A percentile compares a stretch with the other conserved stretches of the same genome.
Conservation (phyloP, 2,329 filamentous ascomycete genomes). For the Chaetothyriales sp. region DNA sequence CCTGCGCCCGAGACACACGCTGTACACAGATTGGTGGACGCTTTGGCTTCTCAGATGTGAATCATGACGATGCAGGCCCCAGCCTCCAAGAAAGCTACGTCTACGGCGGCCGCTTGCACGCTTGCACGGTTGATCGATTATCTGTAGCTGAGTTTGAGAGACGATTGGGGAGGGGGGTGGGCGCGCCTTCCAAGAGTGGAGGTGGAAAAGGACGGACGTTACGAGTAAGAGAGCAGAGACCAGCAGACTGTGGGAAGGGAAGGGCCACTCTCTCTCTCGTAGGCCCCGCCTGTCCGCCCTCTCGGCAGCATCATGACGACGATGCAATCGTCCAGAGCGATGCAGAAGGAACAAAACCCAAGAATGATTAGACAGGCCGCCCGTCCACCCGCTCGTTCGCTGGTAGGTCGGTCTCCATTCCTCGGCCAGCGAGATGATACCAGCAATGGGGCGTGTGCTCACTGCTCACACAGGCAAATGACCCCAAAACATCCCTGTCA, state of each 20-base stretch:
- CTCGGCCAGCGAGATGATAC: not conserved
- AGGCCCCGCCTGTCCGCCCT: too few relatives aligned
- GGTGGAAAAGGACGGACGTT: too few relatives aligned
- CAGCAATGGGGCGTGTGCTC: too few relatives aligned
- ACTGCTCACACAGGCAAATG: not conserved
- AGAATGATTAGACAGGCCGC: not conserved
- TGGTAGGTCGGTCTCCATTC: too few relatives aligned
- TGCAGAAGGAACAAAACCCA: not conserved
- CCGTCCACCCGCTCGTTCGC: too few relatives aligned
- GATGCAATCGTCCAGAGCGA: too few relatives aligned
- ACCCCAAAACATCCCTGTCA: not conserved
- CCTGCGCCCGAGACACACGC: not conserved
- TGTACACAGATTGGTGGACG: not conserved
- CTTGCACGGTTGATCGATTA: not conserved
- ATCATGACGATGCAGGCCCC: not conserved
- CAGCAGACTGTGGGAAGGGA: too few relatives aligned
- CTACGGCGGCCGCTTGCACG: not conserved
- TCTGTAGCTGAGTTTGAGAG: not conserved
- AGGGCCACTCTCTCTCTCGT: too few relatives aligned
- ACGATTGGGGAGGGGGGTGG: too few relatives aligned
- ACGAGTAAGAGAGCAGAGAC: too few relatives aligned
- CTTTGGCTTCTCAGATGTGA: not conserved
- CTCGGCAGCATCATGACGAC: not conserved
- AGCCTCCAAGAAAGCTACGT: not conserved
- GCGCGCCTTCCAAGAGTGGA: not conserved